Conservation (phyloP, 305 asterid species). For the Fraxinus sp. region DNA sequence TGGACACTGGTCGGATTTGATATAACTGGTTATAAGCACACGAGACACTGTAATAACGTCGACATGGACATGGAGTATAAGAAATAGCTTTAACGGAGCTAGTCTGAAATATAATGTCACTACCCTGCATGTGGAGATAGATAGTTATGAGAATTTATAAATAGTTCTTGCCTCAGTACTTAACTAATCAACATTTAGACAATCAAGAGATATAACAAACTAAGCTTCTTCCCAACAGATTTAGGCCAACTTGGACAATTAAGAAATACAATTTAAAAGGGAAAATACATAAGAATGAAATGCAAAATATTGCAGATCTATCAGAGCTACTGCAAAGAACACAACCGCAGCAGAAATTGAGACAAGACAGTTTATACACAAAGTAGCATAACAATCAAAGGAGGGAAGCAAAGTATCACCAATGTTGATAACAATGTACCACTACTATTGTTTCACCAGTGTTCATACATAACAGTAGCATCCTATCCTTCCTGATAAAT, state of each 20-base stretch:
- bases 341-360: not conserved
- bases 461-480: not conserved
- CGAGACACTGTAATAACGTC: slow-evolving; percentile 32
- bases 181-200: not conserved
- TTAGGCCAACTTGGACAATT: not conserved
- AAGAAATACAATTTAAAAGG: not conserved
- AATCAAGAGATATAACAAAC: not conserved
- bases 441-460: not conserved
- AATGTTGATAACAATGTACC: not conserved
- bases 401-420: not conserved
- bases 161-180: slow-evolving; percentile 3
- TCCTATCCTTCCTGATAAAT: not conserved
- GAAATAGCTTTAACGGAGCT: slow-evolving; percentile 40
- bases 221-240: not conserved
- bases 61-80: slow-evolving; percentile 30
- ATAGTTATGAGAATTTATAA: slow-evolving; percentile 5
- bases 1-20: slow-evolving; percentile 38
- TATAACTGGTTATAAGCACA: slow-evolving; percentile 37
- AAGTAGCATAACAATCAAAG: not conserved
- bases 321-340: slow-evolving; percentile 2
- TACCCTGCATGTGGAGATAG: slow-evolving; percentile 54
- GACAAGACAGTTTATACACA: not conserved
- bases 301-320: not conserved
- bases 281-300: not conserved
- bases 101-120: slow-evolving; percentile 41